phyloP scores from a whole-genome alignment of 164 flowering plant species.

The Magnolia officinalis region DNA sequence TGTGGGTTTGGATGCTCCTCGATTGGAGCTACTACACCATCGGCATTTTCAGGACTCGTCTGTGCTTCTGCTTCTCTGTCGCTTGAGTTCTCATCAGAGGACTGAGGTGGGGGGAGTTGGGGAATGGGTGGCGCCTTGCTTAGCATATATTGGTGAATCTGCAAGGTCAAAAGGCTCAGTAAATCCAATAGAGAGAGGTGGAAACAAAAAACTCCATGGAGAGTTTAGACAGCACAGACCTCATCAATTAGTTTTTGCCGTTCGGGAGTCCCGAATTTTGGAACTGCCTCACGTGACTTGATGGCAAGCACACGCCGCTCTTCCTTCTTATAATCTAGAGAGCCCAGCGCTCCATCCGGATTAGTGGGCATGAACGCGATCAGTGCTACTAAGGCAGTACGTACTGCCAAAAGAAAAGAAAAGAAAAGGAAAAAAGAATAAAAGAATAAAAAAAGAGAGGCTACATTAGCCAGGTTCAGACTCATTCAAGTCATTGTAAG shows the following conservation, averaged over 20 bases:
- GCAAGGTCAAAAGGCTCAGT: not conserved
- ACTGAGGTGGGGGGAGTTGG: slow-evolving; percentile 28
- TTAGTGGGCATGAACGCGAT: slow-evolving; percentile 98
- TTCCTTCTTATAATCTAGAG: slow-evolving; percentile 82
- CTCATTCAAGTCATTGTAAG: not conserved
- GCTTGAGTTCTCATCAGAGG: slow-evolving; percentile 27
- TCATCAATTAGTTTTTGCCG: slow-evolving; percentile 90
- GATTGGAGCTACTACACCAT: slow-evolving; percentile 8
- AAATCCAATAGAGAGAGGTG: not conserved
- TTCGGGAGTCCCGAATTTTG: slow-evolving; percentile 73
- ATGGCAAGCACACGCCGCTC: slow-evolving; percentile 80
- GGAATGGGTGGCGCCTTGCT: slow-evolving; percentile 84
- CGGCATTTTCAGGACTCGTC: slow-evolving; percentile 25
- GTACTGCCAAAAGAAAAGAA: slow-evolving; percentile 40
- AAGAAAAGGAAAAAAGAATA: not conserved
- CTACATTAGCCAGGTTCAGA: not conserved
- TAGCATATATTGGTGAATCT: slow-evolving; percentile 92
- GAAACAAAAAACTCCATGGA: not conserved
- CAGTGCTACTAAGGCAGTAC: slow-evolving; percentile 91
- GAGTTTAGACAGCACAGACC: slow-evolving; percentile 31
- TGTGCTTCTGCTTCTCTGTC: slow-evolving; percentile 30
- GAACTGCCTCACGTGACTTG: slow-evolving; percentile 86
- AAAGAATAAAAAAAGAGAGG: not conserved
- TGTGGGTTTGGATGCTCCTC: slow-evolving; percentile 22
- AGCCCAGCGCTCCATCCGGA: slow-evolving; percentile 93